Base-by-base conservation (phyloP, 371 early-diverging fungal species). In the Conidiobolus incongruus region DNA sequence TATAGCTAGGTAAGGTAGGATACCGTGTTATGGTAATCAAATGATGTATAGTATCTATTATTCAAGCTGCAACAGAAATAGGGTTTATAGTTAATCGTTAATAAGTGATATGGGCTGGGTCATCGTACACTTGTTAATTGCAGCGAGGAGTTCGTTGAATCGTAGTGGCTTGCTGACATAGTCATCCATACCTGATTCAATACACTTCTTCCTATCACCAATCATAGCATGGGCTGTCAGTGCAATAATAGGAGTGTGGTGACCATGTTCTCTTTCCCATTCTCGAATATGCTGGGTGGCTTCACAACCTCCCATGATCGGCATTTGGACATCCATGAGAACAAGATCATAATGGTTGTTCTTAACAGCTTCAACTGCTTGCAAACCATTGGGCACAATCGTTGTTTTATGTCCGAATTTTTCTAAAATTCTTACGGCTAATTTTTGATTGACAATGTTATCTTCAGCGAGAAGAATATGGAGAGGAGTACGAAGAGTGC, bases 321-420 rank as follows among this genome's bases (percentile, higher is more conserved):
- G 75, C 75, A 75, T 75, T 50, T 80, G 77, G n/a, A 79, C 70
- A 51, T 82, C 83, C 83, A 81, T 82, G 42, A 82, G 59, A 29
- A 82, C 73, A 45, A 82, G 40, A 46, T 79, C 77, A 47, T 62
- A 81, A 1, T 45, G 55, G 13, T 60, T 66, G 17, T 53, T 56
- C 45, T 67, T 55, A 20, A 75, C 75, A 4, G 60, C 61, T 51
- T 81, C 75, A 0, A 81, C 70, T 0, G 81, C 85, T 52, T 70
- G 44, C 50, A 71, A 63, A 24, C 85, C 85, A 47, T 84, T 77
- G 17, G 70, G 52, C 1, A 73, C 85, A 22, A 78, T 69, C 29
- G 63, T 64, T 19, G 72, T 72, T 44, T 65, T 68, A 56, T 78
- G n/a, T n/a, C n/a, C n/a, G n/a, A n/a, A n/a, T n/a, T n/a, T n/a